phyloP scores from a whole-genome alignment of 2,329 filamentous ascomycete species.

The Phoma sp. region DNA sequence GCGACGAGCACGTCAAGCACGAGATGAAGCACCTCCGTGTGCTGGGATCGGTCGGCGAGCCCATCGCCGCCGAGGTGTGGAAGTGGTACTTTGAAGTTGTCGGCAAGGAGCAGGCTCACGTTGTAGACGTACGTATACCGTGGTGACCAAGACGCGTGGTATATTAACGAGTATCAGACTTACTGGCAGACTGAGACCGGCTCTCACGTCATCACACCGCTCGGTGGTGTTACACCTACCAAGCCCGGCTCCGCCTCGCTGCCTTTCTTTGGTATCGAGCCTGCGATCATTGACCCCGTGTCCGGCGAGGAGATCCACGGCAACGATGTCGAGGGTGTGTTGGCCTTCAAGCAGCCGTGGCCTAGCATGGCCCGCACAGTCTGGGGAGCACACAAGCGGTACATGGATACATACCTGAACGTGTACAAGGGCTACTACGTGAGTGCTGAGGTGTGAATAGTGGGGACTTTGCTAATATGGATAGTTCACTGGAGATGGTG shows the following conservation, averaged over 20 bases:
- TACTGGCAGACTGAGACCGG: slow-evolving; percentile 99
- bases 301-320: slow-evolving; percentile 92
- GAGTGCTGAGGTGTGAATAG: slow-evolving; percentile 51
- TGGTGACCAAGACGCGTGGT: background rate
- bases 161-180: slow-evolving; percentile 65
- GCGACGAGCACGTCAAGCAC: slow-evolving; percentile 88
- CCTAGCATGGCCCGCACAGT: slow-evolving; percentile 98
- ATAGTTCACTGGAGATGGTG: slow-evolving; percentile 90
- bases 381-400: slow-evolving; percentile 96
- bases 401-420: slow-evolving; percentile 98
- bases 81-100: slow-evolving; percentile 99
- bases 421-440: slow-evolving; percentile 99
- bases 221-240: slow-evolving; percentile 91
- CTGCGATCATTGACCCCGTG: slow-evolving; percentile 95
- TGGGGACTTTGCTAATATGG: slow-evolving; percentile 24
- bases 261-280: slow-evolving; percentile 98
- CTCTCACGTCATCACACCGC: slow-evolving; percentile 91
- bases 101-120: slow-evolving; percentile 89
- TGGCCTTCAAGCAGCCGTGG: slow-evolving; percentile 98
- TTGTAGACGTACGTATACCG: slow-evolving; percentile 82
- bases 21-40: slow-evolving; percentile 90
- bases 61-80: slow-evolving; percentile 97
- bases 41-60: slow-evolving; percentile 93
- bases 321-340: slow-evolving; percentile 95
- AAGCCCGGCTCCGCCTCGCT: slow-evolving; percentile 96